Evolutionary conservation across 805 yeast genomes (phyloP), one percentile per base, ranked within the genome.

Genomic region (Starmerella tilneyi): DNA sequence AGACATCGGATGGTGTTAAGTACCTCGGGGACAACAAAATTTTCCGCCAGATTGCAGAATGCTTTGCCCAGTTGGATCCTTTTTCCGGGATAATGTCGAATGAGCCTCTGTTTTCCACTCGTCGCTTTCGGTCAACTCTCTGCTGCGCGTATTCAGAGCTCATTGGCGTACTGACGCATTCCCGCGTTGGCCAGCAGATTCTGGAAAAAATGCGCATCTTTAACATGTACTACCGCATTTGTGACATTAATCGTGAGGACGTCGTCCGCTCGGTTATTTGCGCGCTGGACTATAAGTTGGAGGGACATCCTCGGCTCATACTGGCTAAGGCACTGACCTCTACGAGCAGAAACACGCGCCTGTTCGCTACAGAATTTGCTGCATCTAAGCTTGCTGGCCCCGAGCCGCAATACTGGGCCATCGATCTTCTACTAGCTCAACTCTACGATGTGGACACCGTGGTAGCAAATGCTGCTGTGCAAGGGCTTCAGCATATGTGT

Each of bases 31-130:
- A 40, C 27, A 85, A 81, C 61, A 88, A 92, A 62, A 68, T 88
- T 7, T 61, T 89, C 28, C 83, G 94, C 1, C 97, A 89, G 59
- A 71, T 89, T 42, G 86, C 94, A 0, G 96, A 92, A 54, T 79
- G 94, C 41, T 67, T 89, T 33, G 92, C 92, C 0, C 94, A 84
- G 60, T 66, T 84, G 17, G 94, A 83, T 56, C 89, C 89, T 0
- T 71, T 68, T 59, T 79, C 86, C 58, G 94, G 94, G 0, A 73
- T 84, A 26, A 64, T 71, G 4, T 77, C 92, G 0, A 64, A 73
- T 2, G 89, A 81, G 39, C 92, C 94, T 12, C 72, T 89, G 2
- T 75, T 89, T 45, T 75, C 84, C 2, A 70, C 68, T 33, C 64
- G 63, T 3, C 65, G 83, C 29, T 61, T 89, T 36, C 75, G 75